Conservation (phyloP, 306 rosid genomes). For the Echinosophora koreensis region DNA sequence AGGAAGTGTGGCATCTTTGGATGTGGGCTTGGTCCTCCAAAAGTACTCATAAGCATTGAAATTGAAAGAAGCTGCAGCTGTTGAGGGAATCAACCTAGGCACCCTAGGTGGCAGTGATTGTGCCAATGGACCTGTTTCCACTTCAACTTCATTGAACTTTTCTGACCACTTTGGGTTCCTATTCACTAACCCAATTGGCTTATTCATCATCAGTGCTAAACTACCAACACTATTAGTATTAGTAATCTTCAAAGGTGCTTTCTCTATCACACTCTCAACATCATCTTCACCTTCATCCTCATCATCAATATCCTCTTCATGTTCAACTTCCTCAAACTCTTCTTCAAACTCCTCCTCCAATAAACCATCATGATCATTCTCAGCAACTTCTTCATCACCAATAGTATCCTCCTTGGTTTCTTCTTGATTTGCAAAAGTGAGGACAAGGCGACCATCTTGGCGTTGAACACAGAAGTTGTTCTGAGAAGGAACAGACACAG, state of each 20-base stretch:
- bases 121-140: slow-evolving; percentile 46
- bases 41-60: slow-evolving; percentile 74
- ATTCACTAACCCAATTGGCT: slow-evolving; percentile 61
- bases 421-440: slow-evolving; percentile 55
- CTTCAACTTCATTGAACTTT: slow-evolving; percentile 56
- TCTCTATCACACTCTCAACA: slow-evolving; percentile 46
- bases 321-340: slow-evolving; percentile 27
- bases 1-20: slow-evolving; percentile 25
- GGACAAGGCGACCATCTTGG: slow-evolving; percentile 82
- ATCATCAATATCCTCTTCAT: slow-evolving; percentile 25
- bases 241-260: slow-evolving; percentile 42
- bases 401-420: slow-evolving; percentile 1
- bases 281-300: too few species aligned
- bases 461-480: slow-evolving; percentile 71
- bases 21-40: slow-evolving; percentile 66
- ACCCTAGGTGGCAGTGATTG: slow-evolving; percentile 71
- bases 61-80: slow-evolving; percentile 64
- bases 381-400: neutral
- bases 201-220: slow-evolving; percentile 61
- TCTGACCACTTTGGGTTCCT: slow-evolving; percentile 63
- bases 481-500: slow-evolving; percentile 66
- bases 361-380: neutral
- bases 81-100: slow-evolving; percentile 55
- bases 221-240: slow-evolving; percentile 49
- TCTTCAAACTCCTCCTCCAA: slow-evolving; percentile 47